These are phyloP conservation scores for Eucalyptus cloeziana DNA, from an alignment of 345 rosid genomes.

Conservation along the genomic window DNA sequence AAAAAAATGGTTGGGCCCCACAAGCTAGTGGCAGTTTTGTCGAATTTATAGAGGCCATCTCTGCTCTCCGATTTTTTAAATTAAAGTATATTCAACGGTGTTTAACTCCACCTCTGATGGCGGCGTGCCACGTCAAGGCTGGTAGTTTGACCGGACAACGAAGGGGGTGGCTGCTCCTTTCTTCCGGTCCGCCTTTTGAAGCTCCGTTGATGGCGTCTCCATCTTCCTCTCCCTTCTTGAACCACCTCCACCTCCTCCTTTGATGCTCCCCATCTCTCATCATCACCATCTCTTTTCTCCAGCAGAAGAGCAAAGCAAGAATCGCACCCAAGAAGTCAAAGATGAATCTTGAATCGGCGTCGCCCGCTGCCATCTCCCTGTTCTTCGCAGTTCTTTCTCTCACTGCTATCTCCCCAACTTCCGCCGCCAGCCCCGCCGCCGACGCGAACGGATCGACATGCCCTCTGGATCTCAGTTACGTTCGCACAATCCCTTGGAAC, in stretches of 20 bases:
- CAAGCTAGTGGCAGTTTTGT: too few relatives aligned
- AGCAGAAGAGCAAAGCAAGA: background rate
- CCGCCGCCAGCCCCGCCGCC: background rate
- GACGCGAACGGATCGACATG: conserved; percentile 11
- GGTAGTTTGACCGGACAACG: background rate
- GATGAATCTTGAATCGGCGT: background rate
- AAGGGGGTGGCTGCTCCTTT: background rate
- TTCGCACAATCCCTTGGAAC: conserved; percentile 62
- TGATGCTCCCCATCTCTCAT: background rate
- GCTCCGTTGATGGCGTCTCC: background rate
- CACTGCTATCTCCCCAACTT: background rate
- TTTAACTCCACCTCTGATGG: too few relatives aligned
- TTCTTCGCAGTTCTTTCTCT: background rate
- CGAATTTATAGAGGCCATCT: too few relatives aligned
- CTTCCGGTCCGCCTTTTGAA: background rate
- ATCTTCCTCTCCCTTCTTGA: background rate
- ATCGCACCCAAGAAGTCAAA: background rate
- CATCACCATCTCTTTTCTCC: background rate
- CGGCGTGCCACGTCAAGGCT: too few relatives aligned
- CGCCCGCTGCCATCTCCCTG: background rate
- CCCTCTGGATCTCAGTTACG: conserved; percentile 57
- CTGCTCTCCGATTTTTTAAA: too few relatives aligned
- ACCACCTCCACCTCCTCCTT: background rate
- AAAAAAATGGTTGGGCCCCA: too few relatives aligned
- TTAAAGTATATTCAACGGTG: too few relatives aligned